These are phyloP conservation scores for Ceratonia siliqua DNA, from an alignment of 306 rosid species.

Conservation along the genomic window DNA sequence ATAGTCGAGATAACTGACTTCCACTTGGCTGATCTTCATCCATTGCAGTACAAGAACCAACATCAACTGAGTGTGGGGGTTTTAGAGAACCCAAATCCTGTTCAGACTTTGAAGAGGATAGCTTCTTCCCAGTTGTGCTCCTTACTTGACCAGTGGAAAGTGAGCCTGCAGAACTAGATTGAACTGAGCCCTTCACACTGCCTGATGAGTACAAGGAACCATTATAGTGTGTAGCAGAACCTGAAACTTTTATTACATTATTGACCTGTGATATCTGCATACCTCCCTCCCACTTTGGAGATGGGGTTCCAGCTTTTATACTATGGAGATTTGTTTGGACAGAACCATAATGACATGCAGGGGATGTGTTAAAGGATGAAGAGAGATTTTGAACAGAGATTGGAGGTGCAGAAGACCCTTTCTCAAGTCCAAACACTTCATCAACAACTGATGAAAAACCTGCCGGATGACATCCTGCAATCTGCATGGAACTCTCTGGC, in stretches of 20 bases:
- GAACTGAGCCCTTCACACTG: conserved; percentile 71
- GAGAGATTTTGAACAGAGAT: conserved; percentile 54
- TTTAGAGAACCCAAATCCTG: conserved; percentile 88
- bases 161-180: conserved; percentile 67
- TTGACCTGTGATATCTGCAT: conserved; percentile 62
- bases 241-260: conserved; percentile 49
- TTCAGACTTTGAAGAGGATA: conserved; percentile 91
- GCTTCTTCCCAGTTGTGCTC: conserved; percentile 52
- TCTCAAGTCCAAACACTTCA: conserved; percentile 88
- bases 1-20: conserved; percentile 55
- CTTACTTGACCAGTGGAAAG: conserved; percentile 66
- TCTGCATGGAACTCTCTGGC: conserved; percentile 60
- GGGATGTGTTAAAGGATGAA: conserved; percentile 55
- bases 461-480: conserved; percentile 63
- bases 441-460: conserved; percentile 92
- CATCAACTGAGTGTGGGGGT: conserved; percentile 70
- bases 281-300: conserved; percentile 87
- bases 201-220: conserved; percentile 62
- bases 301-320: conserved; percentile 62
- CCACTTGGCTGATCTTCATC: conserved; percentile 84
- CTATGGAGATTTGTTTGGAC: conserved; percentile 53
- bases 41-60: conserved; percentile 56
- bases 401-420: conserved; percentile 62
- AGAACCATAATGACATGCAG: conserved; percentile 69
- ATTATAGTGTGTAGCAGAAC: conserved; percentile 49